Evolutionary conservation across 495 filamentous ascomycete species (phyloP), one percentile per base, ranked within the genome.

Genomic region (Penicillium egyptiacum): DNA sequence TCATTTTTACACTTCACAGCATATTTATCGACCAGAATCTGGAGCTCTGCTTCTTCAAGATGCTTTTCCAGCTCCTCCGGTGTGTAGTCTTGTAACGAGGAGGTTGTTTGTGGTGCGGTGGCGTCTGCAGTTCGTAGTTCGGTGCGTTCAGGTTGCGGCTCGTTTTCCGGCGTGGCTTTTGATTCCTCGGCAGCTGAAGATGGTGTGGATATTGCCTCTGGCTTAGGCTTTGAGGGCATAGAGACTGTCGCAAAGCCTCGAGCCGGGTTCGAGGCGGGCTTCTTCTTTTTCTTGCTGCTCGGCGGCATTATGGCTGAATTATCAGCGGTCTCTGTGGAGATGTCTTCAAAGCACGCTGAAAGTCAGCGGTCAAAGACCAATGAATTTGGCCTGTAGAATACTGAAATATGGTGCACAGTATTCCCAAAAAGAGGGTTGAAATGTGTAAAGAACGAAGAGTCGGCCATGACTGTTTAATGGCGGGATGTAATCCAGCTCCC

Each of bases 221-320:
- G 53, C 55, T 79, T 79, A 12, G 73, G 71, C 71, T 95, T 96
- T 8, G 89, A 93, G 39, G 91, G 88, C 48, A 90, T 79, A 12
- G 93, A 97, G 14, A 89, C 92, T 2, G 94, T 98, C 57, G 92
- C 91, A 76, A 97, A 91, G 9, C 91, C 92, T 64, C 94, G 83
- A 41, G 90, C 89, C 26, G 93, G 90, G 71, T 96, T 97, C 17
- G 84, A 79, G 16, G 78, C 81, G 44, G 88, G 76, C 77, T 96
- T 96, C 72, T 89, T 93, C 72, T 94, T 88, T 72, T 90, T 98
- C 76, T 91, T 95, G 66, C 86, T 89, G 58, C 85, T 87, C 14
- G 78, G 72, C 49, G 86, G 86, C 89, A 92, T 91, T 45, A 43
- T 75, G 50, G 19, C 31, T 46, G 46, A 28, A 46, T 39, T 55